Base-by-base conservation (phyloP, 1,284 basidiomycete species). In the Bjerkandera adusta region DNA sequence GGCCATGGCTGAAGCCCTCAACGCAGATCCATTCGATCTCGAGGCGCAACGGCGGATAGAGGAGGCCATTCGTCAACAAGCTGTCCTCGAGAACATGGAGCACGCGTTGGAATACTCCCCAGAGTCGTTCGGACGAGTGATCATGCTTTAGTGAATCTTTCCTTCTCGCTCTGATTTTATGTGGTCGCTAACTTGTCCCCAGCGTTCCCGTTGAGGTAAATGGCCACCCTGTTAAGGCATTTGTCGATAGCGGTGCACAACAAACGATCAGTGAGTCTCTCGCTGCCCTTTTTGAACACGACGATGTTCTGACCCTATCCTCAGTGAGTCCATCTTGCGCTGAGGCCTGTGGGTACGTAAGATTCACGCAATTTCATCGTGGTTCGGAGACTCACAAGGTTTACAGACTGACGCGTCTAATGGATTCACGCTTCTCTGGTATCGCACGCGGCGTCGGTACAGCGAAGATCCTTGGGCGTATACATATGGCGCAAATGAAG, bases 201-300 rank as follows among this genome's bases (percentile, higher is more conserved):
- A 91, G 87, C 54, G 84, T 91, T 48, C 78, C 79, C 13, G 85
- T 96, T 0, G 94, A 97, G 61, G 93, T 99, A 3, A 99, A 99
- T 59, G 89, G 89, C 0, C 77, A 79, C 44, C 84, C 85, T 1
- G 83, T 98, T 29, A 97, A 95, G 64, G 97, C 97, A 0, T 99
- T 99, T 61, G 97, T 99, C 20, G 96, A 99, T 63, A 96, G 92
- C 55, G 96, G 96, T 21, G 96, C 97, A 3, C 97, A 99, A 58
- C 83, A 85, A 46, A 98, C 96, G 0, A 97, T 98, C 69, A 97
- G 92, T 95, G 54, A 64, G 89, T 71, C 13, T 21, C n/a, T 36
- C 16, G 42, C n/a, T 20, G n/a, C n/a, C n/a, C n/a, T n/a, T n/a
- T n/a, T n/a, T n/a, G n/a, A n/a, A n/a, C n/a, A n/a, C n/a, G n/a